Conservation (phyloP, 164 flowering plant species). For the Vitis amurensis region DNA sequence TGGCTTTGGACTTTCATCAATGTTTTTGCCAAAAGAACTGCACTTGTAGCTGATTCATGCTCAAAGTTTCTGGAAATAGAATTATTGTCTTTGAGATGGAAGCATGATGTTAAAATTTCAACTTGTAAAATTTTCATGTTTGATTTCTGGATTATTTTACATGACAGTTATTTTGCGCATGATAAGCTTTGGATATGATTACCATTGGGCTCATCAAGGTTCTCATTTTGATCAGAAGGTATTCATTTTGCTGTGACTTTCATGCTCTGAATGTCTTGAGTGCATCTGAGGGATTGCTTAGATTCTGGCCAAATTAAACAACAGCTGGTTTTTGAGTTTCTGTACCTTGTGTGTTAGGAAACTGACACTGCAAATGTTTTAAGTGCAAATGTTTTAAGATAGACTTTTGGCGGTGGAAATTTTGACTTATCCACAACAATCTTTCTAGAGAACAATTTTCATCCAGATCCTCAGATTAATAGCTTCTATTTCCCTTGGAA, state of each 20-base stretch:
- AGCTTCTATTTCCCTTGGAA: not conserved
- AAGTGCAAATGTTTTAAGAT: not conserved
- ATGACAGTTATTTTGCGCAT: constrained; percentile 82
- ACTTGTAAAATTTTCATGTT: not conserved
- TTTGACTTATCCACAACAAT: too few relatives aligned
- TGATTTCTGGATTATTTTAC: constrained; percentile 3
- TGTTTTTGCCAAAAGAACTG: too few relatives aligned
- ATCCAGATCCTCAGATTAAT: too few relatives aligned
- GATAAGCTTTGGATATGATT: constrained; percentile 98
- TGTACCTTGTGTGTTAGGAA: not conserved
- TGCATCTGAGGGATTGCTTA: not conserved
- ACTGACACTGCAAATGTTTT: not conserved
- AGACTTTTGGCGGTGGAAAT: too few relatives aligned
- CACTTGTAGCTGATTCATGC: too few relatives aligned
- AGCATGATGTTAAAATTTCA: not conserved
- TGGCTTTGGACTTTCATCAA: too few relatives aligned
- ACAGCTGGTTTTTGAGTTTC: not conserved
- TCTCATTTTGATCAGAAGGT: constrained; percentile 77
- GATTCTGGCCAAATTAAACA: not conserved
- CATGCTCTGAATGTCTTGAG: not conserved
- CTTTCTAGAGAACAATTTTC: too few relatives aligned
- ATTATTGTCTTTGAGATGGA: not conserved
- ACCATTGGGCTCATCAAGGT: constrained; percentile 63
- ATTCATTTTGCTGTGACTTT: constrained; percentile 9
- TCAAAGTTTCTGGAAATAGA: too few relatives aligned